Evolutionary conservation across 2,329 filamentous ascomycete genomes (phyloP).

Genomic region (Berkeleyomyces rouxiae): DNA sequence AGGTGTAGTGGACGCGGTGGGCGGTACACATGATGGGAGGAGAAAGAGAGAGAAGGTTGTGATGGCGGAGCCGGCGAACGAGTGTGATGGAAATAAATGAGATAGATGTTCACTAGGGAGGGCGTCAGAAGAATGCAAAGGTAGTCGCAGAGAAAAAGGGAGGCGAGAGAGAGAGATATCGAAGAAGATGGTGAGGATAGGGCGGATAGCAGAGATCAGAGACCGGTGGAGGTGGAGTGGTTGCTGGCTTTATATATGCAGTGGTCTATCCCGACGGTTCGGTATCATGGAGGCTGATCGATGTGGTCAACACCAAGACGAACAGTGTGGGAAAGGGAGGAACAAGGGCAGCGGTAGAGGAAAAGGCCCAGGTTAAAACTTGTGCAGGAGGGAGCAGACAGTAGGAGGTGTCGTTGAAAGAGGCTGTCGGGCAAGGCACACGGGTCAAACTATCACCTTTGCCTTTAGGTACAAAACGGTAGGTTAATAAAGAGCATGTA

Average conservation of each 20-base stretch:
- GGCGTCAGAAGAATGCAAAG: background rate
- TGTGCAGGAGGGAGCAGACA: background rate
- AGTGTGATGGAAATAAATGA: background rate
- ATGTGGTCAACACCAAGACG: background rate
- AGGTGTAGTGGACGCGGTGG: conserved; percentile 7
- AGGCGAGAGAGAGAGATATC: background rate
- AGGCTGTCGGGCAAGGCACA: background rate
- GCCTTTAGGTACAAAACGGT: background rate
- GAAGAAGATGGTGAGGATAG: conserved; percentile 1
- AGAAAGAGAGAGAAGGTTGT: background rate
- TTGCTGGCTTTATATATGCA: conserved; percentile 9
- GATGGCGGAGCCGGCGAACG: background rate
- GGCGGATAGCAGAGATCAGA: background rate
- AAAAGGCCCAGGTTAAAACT: background rate
- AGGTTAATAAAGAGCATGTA: background rate
- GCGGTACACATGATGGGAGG: conserved; percentile 5
- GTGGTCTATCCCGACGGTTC: conserved; percentile 7
- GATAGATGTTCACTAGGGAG: background rate
- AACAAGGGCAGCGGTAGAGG: background rate
- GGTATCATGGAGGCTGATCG: conserved; percentile 6
- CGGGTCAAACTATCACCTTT: background rate
- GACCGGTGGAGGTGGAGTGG: background rate
- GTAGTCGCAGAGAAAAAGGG: background rate
- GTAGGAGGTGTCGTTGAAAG: conserved; percentile 1
- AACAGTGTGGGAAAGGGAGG: background rate